Base-by-base conservation (phyloP, 495 filamentous ascomycete genomes). In the Lasiosphaeria ovina region DNA sequence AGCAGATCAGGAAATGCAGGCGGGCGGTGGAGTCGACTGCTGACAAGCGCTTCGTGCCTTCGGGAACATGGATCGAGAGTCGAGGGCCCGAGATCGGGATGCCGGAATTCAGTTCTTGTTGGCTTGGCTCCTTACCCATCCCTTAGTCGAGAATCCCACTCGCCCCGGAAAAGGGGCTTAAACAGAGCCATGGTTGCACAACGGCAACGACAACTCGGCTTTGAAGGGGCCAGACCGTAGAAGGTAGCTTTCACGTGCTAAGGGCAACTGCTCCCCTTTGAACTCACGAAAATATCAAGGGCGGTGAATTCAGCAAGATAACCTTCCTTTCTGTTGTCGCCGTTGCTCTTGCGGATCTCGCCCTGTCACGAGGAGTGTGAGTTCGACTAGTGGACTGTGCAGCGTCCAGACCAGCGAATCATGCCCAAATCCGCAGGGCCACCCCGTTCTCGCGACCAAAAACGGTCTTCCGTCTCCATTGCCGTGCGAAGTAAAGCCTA, bases 21-120 rank as follows among this genome's bases (percentile, higher is more conserved):
- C 5, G 16, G 38, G 44, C 6, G 44, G 6, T 14, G 44, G 12
- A n/a, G 44, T 47, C 16, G 44, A 47, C 12, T n/a, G 4, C 12
- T 47, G 44, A n/a, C 44, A 47, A 11, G 44, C 12, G 5, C 12
- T 47, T 47, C 12, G 44, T 47, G 12, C 44, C 16, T 47, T 54
- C 51, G 51, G 51, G 51, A 54, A 35, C 32, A 38, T n/a, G n/a
- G 24, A 2, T 34, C 7, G 14, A 32, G 14, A 8, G 51, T 32
- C 1, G 59, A 42, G 59, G 60, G 57, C 53, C 69, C 69, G 67
- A 72, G 54, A 58, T 72, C 69, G 69, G 67, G 65, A 72, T 67
- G 67, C 69, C 69, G 69, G 44, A 48, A 67, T 12, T 42, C 5
- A 38, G 44, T n/a, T 53, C 63, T 56, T 58, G 62, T 55, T 57